A percentile compares a stretch with the other conserved stretches of the same genome.
Conservation (phyloP, 441 rosid genomes). For the Arabidopsis hybrid region DNA sequence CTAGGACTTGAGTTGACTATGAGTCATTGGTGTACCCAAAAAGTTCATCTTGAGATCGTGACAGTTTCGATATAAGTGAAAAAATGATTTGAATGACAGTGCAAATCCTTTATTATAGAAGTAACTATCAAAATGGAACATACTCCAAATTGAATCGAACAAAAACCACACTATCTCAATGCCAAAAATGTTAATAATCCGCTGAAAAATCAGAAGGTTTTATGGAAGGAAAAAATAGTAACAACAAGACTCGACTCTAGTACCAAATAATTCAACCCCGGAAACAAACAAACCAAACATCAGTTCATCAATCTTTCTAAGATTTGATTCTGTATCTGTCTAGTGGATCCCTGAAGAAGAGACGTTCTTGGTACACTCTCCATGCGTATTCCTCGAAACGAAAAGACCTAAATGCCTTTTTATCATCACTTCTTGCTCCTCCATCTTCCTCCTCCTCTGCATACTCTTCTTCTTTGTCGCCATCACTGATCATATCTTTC, state of each 20-base stretch:
- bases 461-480: slow-evolving; percentile 7
- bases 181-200: slow-evolving; percentile 11
- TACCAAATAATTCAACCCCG: neutral
- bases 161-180: neutral
- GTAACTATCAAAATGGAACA: neutral
- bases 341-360: slow-evolving; percentile 71
- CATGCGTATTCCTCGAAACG: slow-evolving; percentile 83
- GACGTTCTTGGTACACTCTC: slow-evolving; percentile 72
- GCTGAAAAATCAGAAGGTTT: neutral
- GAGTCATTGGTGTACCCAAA: neutral
- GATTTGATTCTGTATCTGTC: slow-evolving; percentile 57
- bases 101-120: neutral
- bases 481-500: slow-evolving; percentile 22
- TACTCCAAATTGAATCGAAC: neutral
- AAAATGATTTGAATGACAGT: neutral
- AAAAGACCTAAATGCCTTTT: slow-evolving; percentile 55
- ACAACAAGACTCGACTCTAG: neutral
- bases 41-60: neutral
- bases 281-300: slow-evolving; percentile 25
- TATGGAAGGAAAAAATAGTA: neutral
- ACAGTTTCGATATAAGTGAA: neutral
- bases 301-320: slow-evolving; percentile 5
- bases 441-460: neutral
- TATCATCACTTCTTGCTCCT: slow-evolving; percentile 19
- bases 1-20: neutral